Evolutionary conservation across 192 early-diverging fungal species (phyloP).

Genomic region (Geosiphon pyriformis): DNA sequence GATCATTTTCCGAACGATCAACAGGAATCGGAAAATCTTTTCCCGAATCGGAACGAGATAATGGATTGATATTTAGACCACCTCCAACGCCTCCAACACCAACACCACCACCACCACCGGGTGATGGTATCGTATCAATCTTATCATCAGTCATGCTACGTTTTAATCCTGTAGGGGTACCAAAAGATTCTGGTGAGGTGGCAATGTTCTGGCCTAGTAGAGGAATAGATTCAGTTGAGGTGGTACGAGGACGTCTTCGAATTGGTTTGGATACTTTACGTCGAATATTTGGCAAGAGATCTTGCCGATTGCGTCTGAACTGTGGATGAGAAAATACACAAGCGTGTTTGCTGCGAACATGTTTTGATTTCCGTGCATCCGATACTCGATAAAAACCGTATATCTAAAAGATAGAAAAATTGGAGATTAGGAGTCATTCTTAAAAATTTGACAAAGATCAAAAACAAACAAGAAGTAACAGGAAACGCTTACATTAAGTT

Average conservation of each 20-base stretch:
- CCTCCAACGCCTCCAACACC: not conserved
- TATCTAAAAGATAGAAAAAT: slow-evolving; percentile 26
- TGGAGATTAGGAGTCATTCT: not conserved
- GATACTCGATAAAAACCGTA: slow-evolving; percentile 46
- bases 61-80: not conserved
- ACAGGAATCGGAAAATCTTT: slow-evolving; percentile 3
- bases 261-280: slow-evolving; percentile 34
- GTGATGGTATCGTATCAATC: not conserved
- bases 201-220: not conserved
- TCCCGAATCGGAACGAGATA: not conserved
- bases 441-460: not conserved
- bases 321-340: slow-evolving; percentile 42
- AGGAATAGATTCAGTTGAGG: not conserved
- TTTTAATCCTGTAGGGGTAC: not conserved
- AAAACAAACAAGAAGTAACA: not conserved
- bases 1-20: slow-evolving; percentile 5
- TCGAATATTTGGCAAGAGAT: slow-evolving; percentile 38
- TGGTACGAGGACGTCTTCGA: slow-evolving; percentile 13
- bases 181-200: not conserved
- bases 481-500: slow-evolving; percentile 38
- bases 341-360: slow-evolving; percentile 35
- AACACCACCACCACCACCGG: not conserved
- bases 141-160: not conserved
- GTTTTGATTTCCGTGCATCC: slow-evolving; percentile 46
- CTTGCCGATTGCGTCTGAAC: slow-evolving; percentile 36